Evolutionary conservation across 495 filamentous ascomycete genomes (phyloP).

Genomic region (Cercophora samala): DNA sequence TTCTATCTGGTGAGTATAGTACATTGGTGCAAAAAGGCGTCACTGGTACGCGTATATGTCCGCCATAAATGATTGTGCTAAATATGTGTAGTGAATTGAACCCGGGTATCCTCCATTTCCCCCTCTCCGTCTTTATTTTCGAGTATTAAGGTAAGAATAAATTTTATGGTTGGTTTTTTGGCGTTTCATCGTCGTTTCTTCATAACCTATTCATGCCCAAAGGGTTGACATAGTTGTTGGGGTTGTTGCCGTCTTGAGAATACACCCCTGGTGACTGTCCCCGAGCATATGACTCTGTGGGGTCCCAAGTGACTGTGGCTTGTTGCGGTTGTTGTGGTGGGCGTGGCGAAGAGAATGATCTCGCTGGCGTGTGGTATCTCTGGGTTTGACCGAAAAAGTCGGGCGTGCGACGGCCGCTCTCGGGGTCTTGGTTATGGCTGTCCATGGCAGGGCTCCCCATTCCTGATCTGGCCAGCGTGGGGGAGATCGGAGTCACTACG

Average conservation of each 20-base stretch:
- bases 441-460: slow-evolving; percentile 27
- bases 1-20: neutral
- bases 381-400: slow-evolving; percentile 49
- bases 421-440: slow-evolving; percentile 13
- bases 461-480: slow-evolving; percentile 36
- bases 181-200: slow-evolving; percentile 10
- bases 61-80: neutral
- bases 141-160: neutral
- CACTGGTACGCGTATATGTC: neutral
- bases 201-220: slow-evolving; percentile 49
- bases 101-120: neutral
- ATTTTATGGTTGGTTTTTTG: slow-evolving; percentile 11
- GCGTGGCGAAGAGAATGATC: slow-evolving; percentile 49
- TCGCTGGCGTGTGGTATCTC: slow-evolving; percentile 44
- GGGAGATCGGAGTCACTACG: slow-evolving; percentile 47
- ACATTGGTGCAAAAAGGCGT: neutral
- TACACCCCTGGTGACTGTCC: slow-evolving; percentile 19
- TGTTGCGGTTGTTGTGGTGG: slow-evolving; percentile 24
- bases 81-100: slow-evolving; percentile 2
- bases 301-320: slow-evolving; percentile 38
- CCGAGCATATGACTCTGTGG: slow-evolving; percentile 36
- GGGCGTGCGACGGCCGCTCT: slow-evolving; percentile 43
- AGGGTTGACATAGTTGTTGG: slow-evolving; percentile 39
- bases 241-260: slow-evolving; percentile 26
- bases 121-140: neutral